Base-by-base conservation (phyloP, 306 rosid species). In the Vicia faba region DNA sequence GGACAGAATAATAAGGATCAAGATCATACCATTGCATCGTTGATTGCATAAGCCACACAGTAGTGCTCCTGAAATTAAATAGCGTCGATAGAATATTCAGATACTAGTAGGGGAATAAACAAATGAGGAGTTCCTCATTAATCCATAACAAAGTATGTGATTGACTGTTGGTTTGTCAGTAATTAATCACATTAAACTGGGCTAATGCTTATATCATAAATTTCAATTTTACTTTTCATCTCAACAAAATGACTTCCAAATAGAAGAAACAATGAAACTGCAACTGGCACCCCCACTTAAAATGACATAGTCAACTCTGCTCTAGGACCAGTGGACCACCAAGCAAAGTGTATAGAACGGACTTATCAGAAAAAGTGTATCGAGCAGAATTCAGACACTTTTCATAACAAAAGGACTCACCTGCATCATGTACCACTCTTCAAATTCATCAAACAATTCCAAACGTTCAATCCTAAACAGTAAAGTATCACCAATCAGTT, bases 371-470 rank as follows among this genome's bases (percentile, higher is more conserved):
- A 46, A 66, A 54, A 54, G 50, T 61, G 31, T 49, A 28, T 20
- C 45, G 3, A 51, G 74, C 55, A 71, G 11, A 68, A 54, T n/a
- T 55, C 51, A 61, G 39, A 44, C 64, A 46, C 69, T 29, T 68
- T 58, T 20, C 13, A 55, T 63, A 57, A 60, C 56, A 65, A 66
- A 33, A 43, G 61, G 77, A 78, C 85, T 88, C 75, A 83, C 97
- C 95, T 88, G 96, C 96, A 93, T 93, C 99, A 93, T 88, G 84
- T 93, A 77, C 97, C 97, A 93, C 81, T 93, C 96, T 81, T 92
- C 99, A 79, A 93, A 93, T 86, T 93, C 97, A 74, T 93, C 97
- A 56, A 89, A 90, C 78, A 88, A 72, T 80, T 93, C 97, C 81
- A 93, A 81, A 78, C 99, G 85, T 79, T 93, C 99, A 61, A 88